Conservation (phyloP, 805 yeast species). For the Phaffomyces antillensis region DNA sequence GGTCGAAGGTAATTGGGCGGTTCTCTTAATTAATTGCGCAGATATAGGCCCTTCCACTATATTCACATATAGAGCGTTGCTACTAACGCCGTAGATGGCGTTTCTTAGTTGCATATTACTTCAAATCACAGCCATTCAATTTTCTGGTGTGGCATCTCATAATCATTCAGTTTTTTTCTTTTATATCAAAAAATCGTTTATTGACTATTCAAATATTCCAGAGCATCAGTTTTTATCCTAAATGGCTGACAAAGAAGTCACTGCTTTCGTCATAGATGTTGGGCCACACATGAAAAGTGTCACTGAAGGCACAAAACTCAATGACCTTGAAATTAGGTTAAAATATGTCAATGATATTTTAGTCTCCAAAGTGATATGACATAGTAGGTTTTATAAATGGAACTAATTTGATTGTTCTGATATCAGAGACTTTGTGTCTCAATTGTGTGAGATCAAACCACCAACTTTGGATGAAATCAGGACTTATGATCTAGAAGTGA, state of each 20-base stretch:
- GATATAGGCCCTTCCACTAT: no score
- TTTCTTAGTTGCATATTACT: no score
- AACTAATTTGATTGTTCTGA: constrained; percentile 5
- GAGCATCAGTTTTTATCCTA: no score
- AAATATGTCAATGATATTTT: constrained; percentile 36
- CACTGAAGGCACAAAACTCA: constrained; percentile 23
- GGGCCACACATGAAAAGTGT: constrained; percentile 32
- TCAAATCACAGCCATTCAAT: no score
- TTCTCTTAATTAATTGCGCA: no score
- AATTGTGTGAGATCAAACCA: constrained; percentile 3
- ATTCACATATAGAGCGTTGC: no score
- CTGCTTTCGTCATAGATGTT: constrained; percentile 40
- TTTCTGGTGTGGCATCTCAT: no score
- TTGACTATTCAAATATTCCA: no score
- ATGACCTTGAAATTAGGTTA: constrained; percentile 30
- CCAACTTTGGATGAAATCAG: constrained; percentile 2
- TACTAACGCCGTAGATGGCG: no score
- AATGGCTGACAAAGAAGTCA: constrained; percentile 8
- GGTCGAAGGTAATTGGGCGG: no score
- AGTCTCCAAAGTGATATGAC: constrained; percentile 19
- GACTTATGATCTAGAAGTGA: neutral
- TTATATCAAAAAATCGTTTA: no score
- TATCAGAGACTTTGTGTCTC: constrained; percentile 3
- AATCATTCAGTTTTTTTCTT: no score
- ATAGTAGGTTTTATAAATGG: constrained; percentile 27